Conservation (phyloP, 495 filamentous ascomycete species). For the Aspergillus kassunensis region DNA sequence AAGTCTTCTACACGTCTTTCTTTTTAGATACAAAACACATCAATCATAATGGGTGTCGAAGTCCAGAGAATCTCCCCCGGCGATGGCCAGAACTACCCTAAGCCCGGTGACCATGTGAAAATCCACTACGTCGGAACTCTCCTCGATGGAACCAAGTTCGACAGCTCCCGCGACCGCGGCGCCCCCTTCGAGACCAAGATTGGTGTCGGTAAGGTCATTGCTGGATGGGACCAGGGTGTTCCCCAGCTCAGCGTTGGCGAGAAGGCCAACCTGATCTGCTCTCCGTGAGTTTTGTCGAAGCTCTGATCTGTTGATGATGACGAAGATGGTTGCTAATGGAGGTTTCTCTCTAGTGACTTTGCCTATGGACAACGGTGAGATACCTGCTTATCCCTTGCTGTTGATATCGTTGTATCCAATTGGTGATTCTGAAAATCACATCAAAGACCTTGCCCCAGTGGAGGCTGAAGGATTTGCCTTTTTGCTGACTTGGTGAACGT, state of each 20-base stretch:
- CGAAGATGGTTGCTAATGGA: conserved; percentile 21
- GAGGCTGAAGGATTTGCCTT: neutral
- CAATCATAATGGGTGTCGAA: conserved; percentile 53
- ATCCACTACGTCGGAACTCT: conserved; percentile 85
- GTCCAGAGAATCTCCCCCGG: conserved; percentile 21
- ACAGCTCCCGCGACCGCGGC: conserved; percentile 59
- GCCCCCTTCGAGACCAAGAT: conserved; percentile 64
- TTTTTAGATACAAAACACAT: neutral
- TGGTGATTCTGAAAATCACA: no score
- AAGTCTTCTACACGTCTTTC: no score
- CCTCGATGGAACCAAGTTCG: conserved; percentile 66
- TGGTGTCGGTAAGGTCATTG: conserved; percentile 74
- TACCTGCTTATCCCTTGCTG: neutral
- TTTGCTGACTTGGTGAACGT: neutral
- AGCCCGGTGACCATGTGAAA: conserved; percentile 60
- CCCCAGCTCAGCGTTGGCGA: conserved; percentile 75
- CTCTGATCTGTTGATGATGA: neutral
- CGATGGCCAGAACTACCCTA: conserved; percentile 53
- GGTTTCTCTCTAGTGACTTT: conserved; percentile 56
- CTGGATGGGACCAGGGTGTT: conserved; percentile 86
- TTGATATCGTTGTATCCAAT: no score
- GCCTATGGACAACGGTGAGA: conserved; percentile 72
- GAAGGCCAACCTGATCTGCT: conserved; percentile 72
- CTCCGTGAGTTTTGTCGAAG: conserved; percentile 63
- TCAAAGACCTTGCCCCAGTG: no score